Percentiles rank a stretch among this genome's conserved stretches.
Evolutionary conservation across 495 filamentous ascomycete species (phyloP).

Genomic region (Daldinia grandis): DNA sequence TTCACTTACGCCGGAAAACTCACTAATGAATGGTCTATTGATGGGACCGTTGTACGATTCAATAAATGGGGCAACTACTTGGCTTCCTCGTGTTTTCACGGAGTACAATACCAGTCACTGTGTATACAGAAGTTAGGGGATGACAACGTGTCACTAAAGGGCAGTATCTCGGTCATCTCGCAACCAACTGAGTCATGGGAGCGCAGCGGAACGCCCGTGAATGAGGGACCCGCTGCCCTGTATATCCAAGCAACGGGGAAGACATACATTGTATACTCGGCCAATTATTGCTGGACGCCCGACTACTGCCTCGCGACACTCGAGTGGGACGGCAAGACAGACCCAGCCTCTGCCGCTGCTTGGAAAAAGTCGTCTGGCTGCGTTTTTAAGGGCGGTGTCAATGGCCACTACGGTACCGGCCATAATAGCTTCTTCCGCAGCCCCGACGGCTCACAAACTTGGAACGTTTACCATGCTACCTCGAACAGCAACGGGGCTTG

Average conservation of each 20-base stretch:
- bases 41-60: slow-evolving; percentile 54
- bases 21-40: slow-evolving; percentile 57
- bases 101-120: slow-evolving; percentile 52
- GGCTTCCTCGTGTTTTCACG: slow-evolving; percentile 58
- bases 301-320: slow-evolving; percentile 62
- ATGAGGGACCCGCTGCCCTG: slow-evolving; percentile 63
- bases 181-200: slow-evolving; percentile 59
- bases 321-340: slow-evolving; percentile 51
- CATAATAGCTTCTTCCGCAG: slow-evolving; percentile 62
- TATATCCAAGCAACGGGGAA: slow-evolving; percentile 52
- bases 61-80: slow-evolving; percentile 50
- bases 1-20: slow-evolving; percentile 52
- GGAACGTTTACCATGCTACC: slow-evolving; percentile 63
- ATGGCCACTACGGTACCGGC: slow-evolving; percentile 63
- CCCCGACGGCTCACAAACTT: slow-evolving; percentile 58
- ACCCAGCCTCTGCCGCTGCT: slow-evolving; percentile 48
- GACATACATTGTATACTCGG: slow-evolving; percentile 60
- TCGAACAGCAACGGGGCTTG: slow-evolving; percentile 50
- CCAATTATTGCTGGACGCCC: slow-evolving; percentile 61
- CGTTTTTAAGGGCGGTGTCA: slow-evolving; percentile 46
- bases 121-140: slow-evolving; percentile 50
- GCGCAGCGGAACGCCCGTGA: slow-evolving; percentile 59
- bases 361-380: slow-evolving; percentile 57
- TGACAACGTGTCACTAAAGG: slow-evolving; percentile 43
- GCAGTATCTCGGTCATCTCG: slow-evolving; percentile 49